A percentile compares a stretch with the other conserved stretches of the same genome.
phyloP scores from a whole-genome alignment of 495 filamentous ascomycete species.

The Lasiosphaeria ovina region DNA sequence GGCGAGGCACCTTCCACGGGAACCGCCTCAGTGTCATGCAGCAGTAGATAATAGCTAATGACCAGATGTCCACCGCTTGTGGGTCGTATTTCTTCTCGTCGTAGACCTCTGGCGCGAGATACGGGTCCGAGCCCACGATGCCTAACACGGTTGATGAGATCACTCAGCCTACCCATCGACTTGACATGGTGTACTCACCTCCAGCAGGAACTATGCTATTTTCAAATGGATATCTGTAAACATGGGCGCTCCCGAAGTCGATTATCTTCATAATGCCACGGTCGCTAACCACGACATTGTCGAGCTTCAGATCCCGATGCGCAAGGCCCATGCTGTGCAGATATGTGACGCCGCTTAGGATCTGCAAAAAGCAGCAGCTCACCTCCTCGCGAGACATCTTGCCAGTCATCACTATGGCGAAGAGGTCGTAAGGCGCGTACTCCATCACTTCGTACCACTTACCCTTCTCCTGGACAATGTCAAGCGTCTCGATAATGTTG shows the following conservation, averaged over 20 bases:
- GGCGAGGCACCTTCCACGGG: slow-evolving; percentile 92
- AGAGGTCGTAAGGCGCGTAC: slow-evolving; percentile 95
- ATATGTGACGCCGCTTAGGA: slow-evolving; percentile 94
- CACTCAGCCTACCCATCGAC: background rate
- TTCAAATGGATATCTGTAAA: slow-evolving; percentile 97
- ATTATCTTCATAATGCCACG: slow-evolving; percentile 99
- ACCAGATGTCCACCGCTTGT: slow-evolving; percentile 94
- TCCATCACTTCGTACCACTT: slow-evolving; percentile 99
- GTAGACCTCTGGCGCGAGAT: slow-evolving; percentile 95
- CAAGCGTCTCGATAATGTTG: slow-evolving; percentile 96
- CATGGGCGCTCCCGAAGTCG: slow-evolving; percentile 96
- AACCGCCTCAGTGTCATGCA: slow-evolving; percentile 97
- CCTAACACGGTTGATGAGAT: slow-evolving; percentile 48
- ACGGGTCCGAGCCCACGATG: slow-evolving; percentile 96
- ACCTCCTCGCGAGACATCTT: slow-evolving; percentile 95
- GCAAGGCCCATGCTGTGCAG: slow-evolving; percentile 94
- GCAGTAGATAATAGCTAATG: slow-evolving; percentile 96
- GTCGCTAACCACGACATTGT: slow-evolving; percentile 97
- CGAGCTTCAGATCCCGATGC: slow-evolving; percentile 93
- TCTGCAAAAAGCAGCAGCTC: slow-evolving; percentile 88
- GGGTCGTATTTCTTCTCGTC: slow-evolving; percentile 94
- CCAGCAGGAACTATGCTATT: slow-evolving; percentile 81
- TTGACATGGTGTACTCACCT: slow-evolving; percentile 58
- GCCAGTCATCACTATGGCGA: slow-evolving; percentile 98
- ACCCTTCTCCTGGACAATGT: slow-evolving; percentile 92